Base-by-base conservation (phyloP, 2,329 filamentous ascomycete genomes). In the Neonectria punicea region DNA sequence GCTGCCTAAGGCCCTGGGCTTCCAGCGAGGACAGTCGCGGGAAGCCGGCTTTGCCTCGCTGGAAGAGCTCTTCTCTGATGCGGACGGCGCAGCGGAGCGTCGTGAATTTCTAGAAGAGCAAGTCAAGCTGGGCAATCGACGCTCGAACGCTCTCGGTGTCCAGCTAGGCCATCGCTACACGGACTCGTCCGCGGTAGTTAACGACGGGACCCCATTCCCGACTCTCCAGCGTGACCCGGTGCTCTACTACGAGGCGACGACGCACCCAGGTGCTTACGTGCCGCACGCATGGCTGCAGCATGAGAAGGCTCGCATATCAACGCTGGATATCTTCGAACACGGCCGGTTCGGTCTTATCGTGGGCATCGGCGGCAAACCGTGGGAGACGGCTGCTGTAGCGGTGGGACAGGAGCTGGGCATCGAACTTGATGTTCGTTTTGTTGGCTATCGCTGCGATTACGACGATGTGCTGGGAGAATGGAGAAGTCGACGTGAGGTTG, bases 381-480 rank as follows among this genome's bases (percentile, higher is more conserved):
- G 88, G 88, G 84, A 82, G 56, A 62, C 67, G 0, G 87, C 87
- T 1, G 86, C 85, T 0, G 63, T 65, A 4, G 73, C 70, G 4
- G 81, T 85, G 2, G 68, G 74, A 0, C 69, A 76, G 18, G 68
- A 76, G 11, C 70, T 86, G 0, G 83, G 81, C 0, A 73, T 90
- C 0, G 75, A 80, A 10, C 78, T 90, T 22, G 80, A 79, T 7
- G 80, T 78, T 0, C 83, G 86, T 61, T 81, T 79, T 6, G 86
- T 91, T 66, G 89, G 89, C 0, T 86, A 82, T 75, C 78, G 81
- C 16, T 84, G 87, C 65, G 86, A 90, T 63, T 90, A 83, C 67
- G 84, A 89, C 70, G 89, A 91, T 72, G 80, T 87, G 0, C 89
- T 90, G 74, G 84, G 83, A 58, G 86, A 89, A 60, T 91, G 88